Evolutionary conservation across 371 early-diverging fungal species (phyloP).

Genomic region (Saksenaea vasiformis): DNA sequence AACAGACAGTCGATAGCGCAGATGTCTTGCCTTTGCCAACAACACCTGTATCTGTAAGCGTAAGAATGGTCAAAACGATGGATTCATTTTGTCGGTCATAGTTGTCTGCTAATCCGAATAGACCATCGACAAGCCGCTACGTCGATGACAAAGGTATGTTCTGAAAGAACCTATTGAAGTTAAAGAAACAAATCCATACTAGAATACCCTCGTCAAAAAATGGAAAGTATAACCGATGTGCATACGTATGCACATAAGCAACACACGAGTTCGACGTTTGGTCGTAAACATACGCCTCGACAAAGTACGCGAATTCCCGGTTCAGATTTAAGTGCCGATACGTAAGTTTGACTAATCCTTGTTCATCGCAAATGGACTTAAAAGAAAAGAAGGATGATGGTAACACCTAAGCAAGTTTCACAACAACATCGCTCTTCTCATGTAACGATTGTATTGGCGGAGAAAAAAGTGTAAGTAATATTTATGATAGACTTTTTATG

Average conservation of each 20-base stretch:
- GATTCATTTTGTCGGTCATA: constrained; percentile 6
- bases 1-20: constrained; percentile 6
- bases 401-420: background rate
- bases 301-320: background rate
- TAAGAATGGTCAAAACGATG: background rate
- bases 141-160: constrained; percentile 1
- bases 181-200: background rate
- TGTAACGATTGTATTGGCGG: background rate
- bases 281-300: too few species aligned
- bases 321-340: background rate
- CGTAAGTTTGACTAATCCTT: background rate
- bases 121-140: constrained; percentile 16
- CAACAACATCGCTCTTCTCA: background rate
- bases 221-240: background rate
- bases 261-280: background rate
- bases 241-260: background rate
- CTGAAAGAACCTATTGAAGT: background rate
- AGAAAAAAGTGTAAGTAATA: background rate
- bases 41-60: background rate
- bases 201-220: background rate
- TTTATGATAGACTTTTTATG: background rate
- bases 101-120: constrained; percentile 33
- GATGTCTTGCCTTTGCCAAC: background rate
- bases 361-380: background rate
- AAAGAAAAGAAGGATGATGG: background rate